phyloP scores from a whole-genome alignment of 2,329 filamentous ascomycete species.

The Neofusicoccum kwambonambiense region DNA sequence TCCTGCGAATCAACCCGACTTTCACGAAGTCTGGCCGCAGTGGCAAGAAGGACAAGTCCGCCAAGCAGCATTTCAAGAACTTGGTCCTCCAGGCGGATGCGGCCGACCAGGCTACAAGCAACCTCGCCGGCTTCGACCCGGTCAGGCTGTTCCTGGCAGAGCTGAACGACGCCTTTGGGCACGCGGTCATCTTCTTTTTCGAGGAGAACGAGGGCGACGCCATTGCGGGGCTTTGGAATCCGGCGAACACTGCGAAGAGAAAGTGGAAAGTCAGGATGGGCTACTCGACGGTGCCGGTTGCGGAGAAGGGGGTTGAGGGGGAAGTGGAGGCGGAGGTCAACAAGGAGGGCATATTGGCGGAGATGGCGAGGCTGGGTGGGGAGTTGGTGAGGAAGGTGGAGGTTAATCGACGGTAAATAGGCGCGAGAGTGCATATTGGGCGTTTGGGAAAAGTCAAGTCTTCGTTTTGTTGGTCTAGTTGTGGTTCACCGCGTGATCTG shows the following conservation, averaged over 20 bases:
- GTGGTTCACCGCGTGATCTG: background rate
- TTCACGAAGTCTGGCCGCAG: conserved; percentile 37
- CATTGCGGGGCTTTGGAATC: conserved; percentile 67
- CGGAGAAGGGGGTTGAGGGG: conserved; percentile 29
- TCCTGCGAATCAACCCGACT: conserved; percentile 68
- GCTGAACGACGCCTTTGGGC: conserved; percentile 64
- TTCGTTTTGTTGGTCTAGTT: background rate
- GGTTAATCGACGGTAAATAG: background rate
- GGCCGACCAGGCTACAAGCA: conserved; percentile 31
- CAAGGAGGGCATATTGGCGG: conserved; percentile 64
- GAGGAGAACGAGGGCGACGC: conserved; percentile 60
- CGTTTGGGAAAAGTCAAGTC: no score
- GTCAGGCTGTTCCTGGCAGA: conserved; percentile 64
- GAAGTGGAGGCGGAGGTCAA: conserved; percentile 62
- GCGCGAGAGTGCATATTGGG: no score
- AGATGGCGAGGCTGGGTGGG: conserved; percentile 65
- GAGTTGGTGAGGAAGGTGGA: conserved; percentile 52
- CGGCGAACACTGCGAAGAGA: conserved; percentile 49
- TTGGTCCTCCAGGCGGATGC: conserved; percentile 59
- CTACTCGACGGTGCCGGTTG: conserved; percentile 62
- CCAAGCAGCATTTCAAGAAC: conserved; percentile 70
- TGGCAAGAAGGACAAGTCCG: conserved; percentile 29
- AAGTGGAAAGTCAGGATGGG: conserved; percentile 69
- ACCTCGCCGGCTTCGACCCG: conserved; percentile 58
- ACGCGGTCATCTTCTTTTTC: conserved; percentile 76